Percentiles rank a stretch among this genome's conserved stretches.
Evolutionary conservation across 495 filamentous ascomycete genomes (phyloP).

Genomic region (Trichocladium uniseriatum): DNA sequence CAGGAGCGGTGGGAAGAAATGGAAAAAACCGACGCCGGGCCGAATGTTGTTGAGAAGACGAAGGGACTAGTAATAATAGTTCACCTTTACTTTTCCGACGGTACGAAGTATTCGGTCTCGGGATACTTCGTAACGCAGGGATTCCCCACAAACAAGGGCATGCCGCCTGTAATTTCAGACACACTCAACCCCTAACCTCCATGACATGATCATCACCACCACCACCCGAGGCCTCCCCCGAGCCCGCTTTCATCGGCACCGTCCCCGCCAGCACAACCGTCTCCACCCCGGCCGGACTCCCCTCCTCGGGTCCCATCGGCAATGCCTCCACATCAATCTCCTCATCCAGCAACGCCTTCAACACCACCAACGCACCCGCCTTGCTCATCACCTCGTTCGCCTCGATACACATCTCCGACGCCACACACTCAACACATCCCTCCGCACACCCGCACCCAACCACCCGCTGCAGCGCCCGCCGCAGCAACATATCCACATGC

Average conservation of each 20-base stretch:
- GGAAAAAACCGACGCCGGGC: too few species aligned
- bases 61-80: too few species aligned
- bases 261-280: slow-evolving; percentile 69
- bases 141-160: too few species aligned
- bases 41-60: too few species aligned
- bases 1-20: too few species aligned
- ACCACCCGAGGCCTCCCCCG: too few species aligned
- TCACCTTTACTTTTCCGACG: too few species aligned
- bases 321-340: slow-evolving; percentile 68
- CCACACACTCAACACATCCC: slow-evolving; percentile 84
- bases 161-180: too few species aligned
- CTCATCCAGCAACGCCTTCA: slow-evolving; percentile 63
- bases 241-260: slow-evolving; percentile 42
- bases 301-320: slow-evolving; percentile 70
- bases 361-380: slow-evolving; percentile 69
- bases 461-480: slow-evolving; percentile 70
- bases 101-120: too few species aligned
- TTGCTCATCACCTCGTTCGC: slow-evolving; percentile 91
- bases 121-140: too few species aligned
- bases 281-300: slow-evolving; percentile 59
- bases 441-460: slow-evolving; percentile 56
- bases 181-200: background rate
- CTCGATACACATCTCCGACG: slow-evolving; percentile 76
- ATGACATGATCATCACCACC: slow-evolving; percentile 6
- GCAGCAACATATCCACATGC: slow-evolving; percentile 70